These are phyloP conservation scores for Paramecium octaurelia DNA, from an alignment of 73 alveolate species.

Conservation along the genomic window DNA sequence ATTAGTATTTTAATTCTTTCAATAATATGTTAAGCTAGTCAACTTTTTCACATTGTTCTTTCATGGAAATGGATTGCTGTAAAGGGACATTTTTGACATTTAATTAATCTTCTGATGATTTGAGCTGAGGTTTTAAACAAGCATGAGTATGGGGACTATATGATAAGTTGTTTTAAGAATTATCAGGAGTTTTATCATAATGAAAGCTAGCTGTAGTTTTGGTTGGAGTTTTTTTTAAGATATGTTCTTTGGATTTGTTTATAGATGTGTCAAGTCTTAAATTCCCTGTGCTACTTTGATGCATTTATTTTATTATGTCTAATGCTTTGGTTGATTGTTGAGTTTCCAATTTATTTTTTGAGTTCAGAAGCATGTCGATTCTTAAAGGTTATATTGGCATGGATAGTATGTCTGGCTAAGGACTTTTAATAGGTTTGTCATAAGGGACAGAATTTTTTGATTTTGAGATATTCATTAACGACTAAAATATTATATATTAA, in stretches of 20 bases:
- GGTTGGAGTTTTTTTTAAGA: background rate
- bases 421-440: background rate
- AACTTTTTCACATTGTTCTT: background rate
- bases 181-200: constrained; percentile 24
- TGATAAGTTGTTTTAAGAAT: background rate
- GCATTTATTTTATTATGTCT: background rate
- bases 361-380: background rate
- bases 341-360: background rate
- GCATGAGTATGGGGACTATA: constrained; percentile 16
- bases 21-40: background rate
- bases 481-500: background rate
- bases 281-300: background rate
- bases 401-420: constrained; percentile 9
- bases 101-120: background rate
- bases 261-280: background rate
- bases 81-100: background rate
- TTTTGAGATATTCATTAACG: constrained; percentile 41
- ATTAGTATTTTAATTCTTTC: background rate
- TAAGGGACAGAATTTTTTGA: constrained; percentile 23
- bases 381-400: background rate
- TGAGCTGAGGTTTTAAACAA: background rate
- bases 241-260: background rate
- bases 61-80: background rate
- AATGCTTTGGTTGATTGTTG: background rate
- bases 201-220: constrained; percentile 7